Evolutionary conservation across 805 yeast genomes (phyloP).

Genomic region (Candida lessepsii): DNA sequence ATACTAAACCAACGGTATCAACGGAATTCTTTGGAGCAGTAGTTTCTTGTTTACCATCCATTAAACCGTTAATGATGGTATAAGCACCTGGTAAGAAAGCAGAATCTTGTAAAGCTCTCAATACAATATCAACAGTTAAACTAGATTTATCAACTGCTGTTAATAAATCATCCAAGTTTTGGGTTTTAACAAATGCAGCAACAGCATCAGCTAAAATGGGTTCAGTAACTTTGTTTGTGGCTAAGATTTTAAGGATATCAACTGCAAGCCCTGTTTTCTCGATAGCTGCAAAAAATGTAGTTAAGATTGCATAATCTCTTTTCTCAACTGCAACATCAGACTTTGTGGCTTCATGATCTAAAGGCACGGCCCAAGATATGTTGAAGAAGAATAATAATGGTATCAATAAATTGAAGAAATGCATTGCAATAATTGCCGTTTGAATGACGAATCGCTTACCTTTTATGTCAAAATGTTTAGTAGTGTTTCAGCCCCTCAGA

Average conservation of each 20-base stretch:
- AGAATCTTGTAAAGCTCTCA: slow-evolving; percentile 16
- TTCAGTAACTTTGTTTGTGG: slow-evolving; percentile 24
- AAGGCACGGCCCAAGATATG: slow-evolving; percentile 5
- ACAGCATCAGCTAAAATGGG: slow-evolving; percentile 23
- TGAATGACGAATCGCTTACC: not conserved
- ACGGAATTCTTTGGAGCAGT: slow-evolving; percentile 14
- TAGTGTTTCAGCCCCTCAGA: not conserved
- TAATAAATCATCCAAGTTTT: slow-evolving; percentile 22
- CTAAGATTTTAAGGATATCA: slow-evolving; percentile 20
- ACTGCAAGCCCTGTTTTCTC: slow-evolving; percentile 24
- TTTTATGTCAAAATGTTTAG: not conserved
- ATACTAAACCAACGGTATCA: slow-evolving; percentile 13
- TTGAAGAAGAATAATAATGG: slow-evolving; percentile 9
- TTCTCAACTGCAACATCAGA: slow-evolving; percentile 6
- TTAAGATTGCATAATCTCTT: slow-evolving; percentile 22
- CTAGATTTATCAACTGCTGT: slow-evolving; percentile 25
- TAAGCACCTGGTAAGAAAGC: slow-evolving; percentile 19
- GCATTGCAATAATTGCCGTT: no score
- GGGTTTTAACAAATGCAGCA: slow-evolving; percentile 22
- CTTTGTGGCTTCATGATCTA: slow-evolving; percentile 1
- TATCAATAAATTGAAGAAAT: slow-evolving; percentile 6
- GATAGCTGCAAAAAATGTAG: slow-evolving; percentile 21
- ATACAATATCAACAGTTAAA: slow-evolving; percentile 25
- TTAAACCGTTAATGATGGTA: slow-evolving; percentile 18
- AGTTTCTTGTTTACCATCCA: slow-evolving; percentile 13